A percentile compares a stretch with the other conserved stretches of the same genome.
These are phyloP conservation scores for Verbascum thapsus DNA, from an alignment of 257 asterid species.

Conservation along the genomic window DNA sequence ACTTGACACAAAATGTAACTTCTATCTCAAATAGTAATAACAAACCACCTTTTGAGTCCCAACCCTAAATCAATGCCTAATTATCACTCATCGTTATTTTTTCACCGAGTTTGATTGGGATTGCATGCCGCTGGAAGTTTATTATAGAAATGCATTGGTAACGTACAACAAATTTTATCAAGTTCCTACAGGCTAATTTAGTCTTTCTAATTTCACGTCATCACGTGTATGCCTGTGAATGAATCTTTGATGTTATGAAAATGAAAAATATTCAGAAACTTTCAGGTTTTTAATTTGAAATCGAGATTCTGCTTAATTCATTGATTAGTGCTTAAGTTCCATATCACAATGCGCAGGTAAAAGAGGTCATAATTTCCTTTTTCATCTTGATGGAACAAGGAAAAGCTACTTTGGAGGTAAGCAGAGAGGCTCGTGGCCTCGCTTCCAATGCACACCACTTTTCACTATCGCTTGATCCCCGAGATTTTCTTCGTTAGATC, in stretches of 20 bases:
- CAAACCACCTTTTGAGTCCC: conserved; percentile 1
- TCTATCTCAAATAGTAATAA: conserved; percentile 4
- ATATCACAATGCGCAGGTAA: conserved; percentile 68
- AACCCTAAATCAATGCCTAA: not conserved
- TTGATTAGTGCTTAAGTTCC: conserved; percentile 25
- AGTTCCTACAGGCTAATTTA: not conserved
- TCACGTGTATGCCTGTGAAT: too few species aligned
- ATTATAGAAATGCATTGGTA: not conserved
- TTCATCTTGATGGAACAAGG: conserved; percentile 98
- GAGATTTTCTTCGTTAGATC: conserved; percentile 21
- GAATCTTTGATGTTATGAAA: not conserved
- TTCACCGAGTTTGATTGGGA: not conserved
- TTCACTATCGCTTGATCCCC: conserved; percentile 18
- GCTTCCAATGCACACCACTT: conserved; percentile 20
- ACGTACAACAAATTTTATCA: not conserved
- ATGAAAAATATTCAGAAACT: conserved; percentile 14
- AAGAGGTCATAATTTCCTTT: conserved; percentile 93
- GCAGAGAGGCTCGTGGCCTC: conserved; percentile 15
- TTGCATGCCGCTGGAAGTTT: conserved; percentile 11
- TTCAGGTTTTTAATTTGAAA: conserved; percentile 15
- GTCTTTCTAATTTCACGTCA: not conserved
- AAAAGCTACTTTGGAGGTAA: conserved; percentile 89
- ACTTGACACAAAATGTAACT: not conserved
- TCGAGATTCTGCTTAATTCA: conserved; percentile 20
- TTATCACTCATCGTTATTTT: not conserved